Conservation (phyloP, 2,329 filamentous ascomycete species). For the Trichoderma sp. region DNA sequence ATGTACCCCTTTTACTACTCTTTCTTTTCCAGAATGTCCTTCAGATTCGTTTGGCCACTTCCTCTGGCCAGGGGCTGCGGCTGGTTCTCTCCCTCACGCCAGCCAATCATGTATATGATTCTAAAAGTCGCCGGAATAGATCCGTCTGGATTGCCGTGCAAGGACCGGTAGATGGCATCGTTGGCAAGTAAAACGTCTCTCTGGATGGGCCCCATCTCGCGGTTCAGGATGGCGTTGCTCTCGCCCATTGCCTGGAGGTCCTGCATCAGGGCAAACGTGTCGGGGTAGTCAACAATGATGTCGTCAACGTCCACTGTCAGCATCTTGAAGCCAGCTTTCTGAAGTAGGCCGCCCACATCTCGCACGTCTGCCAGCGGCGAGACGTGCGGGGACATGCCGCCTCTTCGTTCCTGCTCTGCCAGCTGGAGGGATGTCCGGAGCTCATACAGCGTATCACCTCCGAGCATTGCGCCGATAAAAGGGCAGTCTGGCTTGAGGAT, state of each 20-base stretch:
- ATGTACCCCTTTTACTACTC: slow-evolving; percentile 41
- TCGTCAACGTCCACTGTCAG: slow-evolving; percentile 97
- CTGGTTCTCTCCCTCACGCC: slow-evolving; percentile 84
- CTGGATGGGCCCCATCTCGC: slow-evolving; percentile 76
- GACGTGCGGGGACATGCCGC: slow-evolving; percentile 89
- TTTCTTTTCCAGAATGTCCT: slow-evolving; percentile 69
- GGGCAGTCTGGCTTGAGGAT: slow-evolving; percentile 88
- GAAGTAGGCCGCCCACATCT: slow-evolving; percentile 85
- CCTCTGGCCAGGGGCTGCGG: slow-evolving; percentile 79
- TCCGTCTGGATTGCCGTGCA: slow-evolving; percentile 82
- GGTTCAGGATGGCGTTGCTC: slow-evolving; percentile 82
- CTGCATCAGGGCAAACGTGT: slow-evolving; percentile 86
- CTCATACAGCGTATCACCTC: slow-evolving; percentile 92
- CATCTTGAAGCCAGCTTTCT: slow-evolving; percentile 89
- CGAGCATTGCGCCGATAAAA: slow-evolving; percentile 95
- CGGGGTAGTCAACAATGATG: slow-evolving; percentile 91
- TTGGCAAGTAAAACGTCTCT: slow-evolving; percentile 85
- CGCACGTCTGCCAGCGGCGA: slow-evolving; percentile 90
- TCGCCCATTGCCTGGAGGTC: slow-evolving; percentile 98
- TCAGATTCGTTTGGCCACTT: slow-evolving; percentile 84
- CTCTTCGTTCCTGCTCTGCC: slow-evolving; percentile 84
- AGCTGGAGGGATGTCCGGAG: slow-evolving; percentile 91
- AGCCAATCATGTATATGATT: slow-evolving; percentile 98
- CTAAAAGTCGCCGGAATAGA: slow-evolving; percentile 88
- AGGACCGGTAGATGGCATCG: slow-evolving; percentile 83